Evolutionary conservation across 306 rosid species (phyloP).

Genomic region (Quercus bicolor): DNA sequence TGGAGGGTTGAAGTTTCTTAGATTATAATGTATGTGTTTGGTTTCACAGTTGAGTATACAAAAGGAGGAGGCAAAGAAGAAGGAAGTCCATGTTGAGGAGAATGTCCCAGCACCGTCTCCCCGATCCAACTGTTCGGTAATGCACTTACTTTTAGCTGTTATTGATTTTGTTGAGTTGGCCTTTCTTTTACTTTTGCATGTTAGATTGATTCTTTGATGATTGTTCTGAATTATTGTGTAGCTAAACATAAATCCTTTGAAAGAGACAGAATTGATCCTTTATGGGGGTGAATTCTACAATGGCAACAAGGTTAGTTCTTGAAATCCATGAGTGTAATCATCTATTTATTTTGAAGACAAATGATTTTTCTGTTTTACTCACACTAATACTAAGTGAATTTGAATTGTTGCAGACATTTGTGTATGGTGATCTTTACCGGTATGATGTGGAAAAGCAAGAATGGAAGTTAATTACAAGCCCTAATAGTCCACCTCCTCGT

Average conservation of each 20-base stretch:
- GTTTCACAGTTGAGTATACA: slow-evolving; percentile 59
- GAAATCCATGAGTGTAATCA: not conserved
- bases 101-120: slow-evolving; percentile 95
- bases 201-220: not conserved
- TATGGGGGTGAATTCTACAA: slow-evolving; percentile 98
- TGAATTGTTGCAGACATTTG: slow-evolving; percentile 64
- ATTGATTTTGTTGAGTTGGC: not conserved
- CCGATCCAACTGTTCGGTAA: slow-evolving; percentile 85
- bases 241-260: slow-evolving; percentile 87
- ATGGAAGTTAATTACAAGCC: slow-evolving; percentile 89
- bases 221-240: slow-evolving; percentile 24
- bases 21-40: not conserved
- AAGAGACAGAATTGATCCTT: slow-evolving; percentile 83
- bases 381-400: not conserved
- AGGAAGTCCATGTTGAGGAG: slow-evolving; percentile 84
- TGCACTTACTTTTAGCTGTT: not conserved
- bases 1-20: no score
- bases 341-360: slow-evolving; percentile 4
- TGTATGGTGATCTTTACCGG: slow-evolving; percentile 82
- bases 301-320: slow-evolving; percentile 71
- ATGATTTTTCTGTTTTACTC: not conserved
- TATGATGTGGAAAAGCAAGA: slow-evolving; percentile 86
- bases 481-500: slow-evolving; percentile 97
- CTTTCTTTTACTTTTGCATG: not conserved
- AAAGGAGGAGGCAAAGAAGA: slow-evolving; percentile 96